Evolutionary conservation across 352 stramenopile genomes (phyloP).

Genomic region (Globisporangium paroecandrum): DNA sequence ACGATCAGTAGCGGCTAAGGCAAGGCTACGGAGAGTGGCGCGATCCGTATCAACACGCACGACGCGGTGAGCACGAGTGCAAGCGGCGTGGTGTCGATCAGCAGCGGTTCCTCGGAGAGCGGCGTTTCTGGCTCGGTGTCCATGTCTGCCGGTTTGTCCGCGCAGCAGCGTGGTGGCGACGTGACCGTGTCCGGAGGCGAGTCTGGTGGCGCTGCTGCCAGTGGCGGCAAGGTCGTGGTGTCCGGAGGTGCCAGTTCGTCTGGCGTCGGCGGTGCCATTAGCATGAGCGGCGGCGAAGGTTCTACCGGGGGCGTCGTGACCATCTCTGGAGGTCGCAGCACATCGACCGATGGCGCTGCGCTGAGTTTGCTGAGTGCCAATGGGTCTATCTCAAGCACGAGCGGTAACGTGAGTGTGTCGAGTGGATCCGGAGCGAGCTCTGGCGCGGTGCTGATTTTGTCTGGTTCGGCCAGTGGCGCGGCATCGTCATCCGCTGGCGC

Average conservation of each 20-base stretch:
- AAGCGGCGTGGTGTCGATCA: not conserved
- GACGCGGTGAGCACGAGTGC: not conserved
- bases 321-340: constrained; percentile 16
- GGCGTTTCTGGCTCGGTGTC: constrained; percentile 3
- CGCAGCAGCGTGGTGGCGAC: constrained; percentile 1
- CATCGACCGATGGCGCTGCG: constrained; percentile 16
- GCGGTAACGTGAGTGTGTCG: constrained; percentile 14
- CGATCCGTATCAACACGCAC: constrained; percentile 3
- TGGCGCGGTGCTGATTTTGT: constrained; percentile 6
- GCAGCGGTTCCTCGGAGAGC: not conserved
- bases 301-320: constrained; percentile 24
- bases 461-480: constrained; percentile 1
- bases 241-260: constrained; percentile 10
- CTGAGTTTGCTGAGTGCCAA: constrained; percentile 15
- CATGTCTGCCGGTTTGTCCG: not conserved
- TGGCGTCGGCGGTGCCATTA: not conserved
- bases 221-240: not conserved
- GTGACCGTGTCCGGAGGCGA: constrained; percentile 1
- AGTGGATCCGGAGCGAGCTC: constrained; percentile 1
- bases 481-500: not conserved
- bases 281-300: constrained; percentile 17
- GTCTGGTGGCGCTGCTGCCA: not conserved
- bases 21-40: constrained; percentile 4
- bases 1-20: constrained; percentile 2
- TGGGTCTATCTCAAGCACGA: constrained; percentile 8